Base-by-base conservation (phyloP, 257 asterid genomes). In the Penstemon eatonii region DNA sequence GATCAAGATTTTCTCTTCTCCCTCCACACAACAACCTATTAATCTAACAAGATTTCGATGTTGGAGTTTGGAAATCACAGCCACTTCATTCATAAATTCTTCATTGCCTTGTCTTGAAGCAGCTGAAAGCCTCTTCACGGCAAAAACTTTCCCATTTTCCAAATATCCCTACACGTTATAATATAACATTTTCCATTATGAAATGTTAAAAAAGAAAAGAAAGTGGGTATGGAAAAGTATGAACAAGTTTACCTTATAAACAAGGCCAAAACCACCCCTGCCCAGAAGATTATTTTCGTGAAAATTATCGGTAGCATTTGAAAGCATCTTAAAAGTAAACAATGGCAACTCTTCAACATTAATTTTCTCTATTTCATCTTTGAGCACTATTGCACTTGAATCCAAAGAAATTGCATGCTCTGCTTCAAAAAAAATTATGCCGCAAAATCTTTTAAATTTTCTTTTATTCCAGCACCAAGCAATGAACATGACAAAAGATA, bases 241-340 rank as follows among this genome's bases (percentile, higher is more conserved):
- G 36, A 60, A 3, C 54, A 67, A 39, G 11, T 4, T 33, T 77
- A 86, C 96, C 88, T 81, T 86, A 71, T 70, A 88, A 13, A 88
- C 96, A 4, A 81, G 72, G 68, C 89, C 91, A 79, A 88, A 88
- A 45, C 93, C 96, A 15, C 93, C 93, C 81, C 59, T 75, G 56
- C 91, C 91, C 18, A 86, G 81, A 79, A 67, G 72, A 54, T 63
- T 81, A 8, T 52, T 77, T 3, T 72, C 56, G 11, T 80, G 73
- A 63, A 88, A 88, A 56, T 63, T 59, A 18, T 76, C 47, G 3
- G 96, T 88, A 12, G 91, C 93, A 41, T 58, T 76, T 7, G 69
- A 78, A 53, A 86, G 76, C 12, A 72, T 49, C 66, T 76, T 77
- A 50, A 79, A 70, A 15, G 47, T 69, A 68, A 77, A 76, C 63